These are phyloP conservation scores for Lecanicillium sp. DNA, from an alignment of 2,329 filamentous ascomycete species.

Conservation along the genomic window DNA sequence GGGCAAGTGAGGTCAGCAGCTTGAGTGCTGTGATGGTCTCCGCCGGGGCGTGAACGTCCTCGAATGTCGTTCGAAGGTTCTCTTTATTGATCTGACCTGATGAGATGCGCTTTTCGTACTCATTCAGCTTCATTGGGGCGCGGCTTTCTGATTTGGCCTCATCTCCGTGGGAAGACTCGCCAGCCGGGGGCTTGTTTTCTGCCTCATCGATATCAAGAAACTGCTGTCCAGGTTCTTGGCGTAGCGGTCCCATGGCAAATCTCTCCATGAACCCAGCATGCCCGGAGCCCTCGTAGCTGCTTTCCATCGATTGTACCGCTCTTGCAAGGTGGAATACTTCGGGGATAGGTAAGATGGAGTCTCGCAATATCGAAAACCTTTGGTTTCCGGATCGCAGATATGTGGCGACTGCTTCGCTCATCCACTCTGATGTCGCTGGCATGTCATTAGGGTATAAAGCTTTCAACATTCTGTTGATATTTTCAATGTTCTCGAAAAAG, in stretches of 20 bases:
- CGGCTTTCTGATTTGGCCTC: conserved; percentile 20
- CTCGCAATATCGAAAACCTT: conserved; percentile 21
- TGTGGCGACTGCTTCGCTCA: conserved; percentile 1
- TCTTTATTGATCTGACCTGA: conserved; percentile 74
- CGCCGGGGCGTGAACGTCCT: conserved; percentile 72
- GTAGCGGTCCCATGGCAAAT: conserved; percentile 23
- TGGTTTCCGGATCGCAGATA: conserved; percentile 17
- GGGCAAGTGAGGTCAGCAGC: conserved; percentile 78
- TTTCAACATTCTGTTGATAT: conserved; percentile 38
- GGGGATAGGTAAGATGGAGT: conserved; percentile 28
- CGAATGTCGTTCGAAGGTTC: conserved; percentile 80
- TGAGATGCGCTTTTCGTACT: conserved; percentile 76
- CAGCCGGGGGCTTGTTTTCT: conserved; percentile 14
- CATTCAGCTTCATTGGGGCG: conserved; percentile 46
- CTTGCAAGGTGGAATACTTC: conserved; percentile 32
- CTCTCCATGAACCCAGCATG: conserved; percentile 21
- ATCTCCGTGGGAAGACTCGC: conserved; percentile 20
- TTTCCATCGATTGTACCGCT: conserved; percentile 19
- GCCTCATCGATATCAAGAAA: conserved; percentile 21
- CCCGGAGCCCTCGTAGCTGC: conserved; percentile 13
- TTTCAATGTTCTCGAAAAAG: conserved; percentile 37
- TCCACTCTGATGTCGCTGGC: background rate
- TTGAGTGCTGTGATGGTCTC: conserved; percentile 85
- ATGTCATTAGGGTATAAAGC: conserved; percentile 21
- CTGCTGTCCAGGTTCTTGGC: conserved; percentile 22